These are phyloP conservation scores for Haematococcus sp. DNA, from an alignment of 139 green algal genomes.

Conservation along the genomic window DNA sequence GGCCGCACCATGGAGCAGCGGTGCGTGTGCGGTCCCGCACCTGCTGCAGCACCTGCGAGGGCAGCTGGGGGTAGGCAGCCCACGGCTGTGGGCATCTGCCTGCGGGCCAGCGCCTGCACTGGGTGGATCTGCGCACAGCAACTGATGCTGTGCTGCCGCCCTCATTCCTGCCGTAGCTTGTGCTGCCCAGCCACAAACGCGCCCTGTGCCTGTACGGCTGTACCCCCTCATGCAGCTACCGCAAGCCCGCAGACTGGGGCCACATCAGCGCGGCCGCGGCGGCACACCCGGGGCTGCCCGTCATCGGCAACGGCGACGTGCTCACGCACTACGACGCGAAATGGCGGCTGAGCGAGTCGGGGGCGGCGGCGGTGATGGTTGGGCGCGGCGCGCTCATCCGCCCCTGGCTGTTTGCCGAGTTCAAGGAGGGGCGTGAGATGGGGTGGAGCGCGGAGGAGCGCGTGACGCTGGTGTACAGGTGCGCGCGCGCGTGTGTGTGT, in stretches of 20 bases:
- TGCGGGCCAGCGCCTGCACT: neutral
- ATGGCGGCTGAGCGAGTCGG: conserved; percentile 1
- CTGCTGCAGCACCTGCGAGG: too few species aligned
- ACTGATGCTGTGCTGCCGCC: too few species aligned
- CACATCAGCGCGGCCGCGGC: conserved; percentile 37
- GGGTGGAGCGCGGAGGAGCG: neutral
- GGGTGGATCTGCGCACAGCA: too few species aligned
- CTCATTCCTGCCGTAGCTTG: too few species aligned
- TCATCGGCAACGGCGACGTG: conserved; percentile 95
- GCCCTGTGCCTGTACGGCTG: too few species aligned
- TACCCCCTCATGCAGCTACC: conserved; percentile 52
- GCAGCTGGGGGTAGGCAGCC: neutral
- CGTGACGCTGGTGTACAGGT: neutral
- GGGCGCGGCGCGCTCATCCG: conserved; percentile 94
- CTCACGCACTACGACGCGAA: conserved; percentile 81
- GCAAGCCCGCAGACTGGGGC: conserved; percentile 73
- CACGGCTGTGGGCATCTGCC: neutral
- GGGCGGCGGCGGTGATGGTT: conserved; percentile 76
- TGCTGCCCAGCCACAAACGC: too few species aligned
- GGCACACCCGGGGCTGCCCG: conserved; percentile 31
- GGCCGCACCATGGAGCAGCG: conserved; percentile 82
- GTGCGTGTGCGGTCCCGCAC: conserved; percentile 33
- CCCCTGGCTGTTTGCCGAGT: conserved; percentile 93
- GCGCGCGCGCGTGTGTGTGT: neutral
- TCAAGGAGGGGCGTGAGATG: conserved; percentile 41